Evolutionary conservation across 1,284 basidiomycete species (phyloP).

Genomic region (Lignosus rhinocerotis): DNA sequence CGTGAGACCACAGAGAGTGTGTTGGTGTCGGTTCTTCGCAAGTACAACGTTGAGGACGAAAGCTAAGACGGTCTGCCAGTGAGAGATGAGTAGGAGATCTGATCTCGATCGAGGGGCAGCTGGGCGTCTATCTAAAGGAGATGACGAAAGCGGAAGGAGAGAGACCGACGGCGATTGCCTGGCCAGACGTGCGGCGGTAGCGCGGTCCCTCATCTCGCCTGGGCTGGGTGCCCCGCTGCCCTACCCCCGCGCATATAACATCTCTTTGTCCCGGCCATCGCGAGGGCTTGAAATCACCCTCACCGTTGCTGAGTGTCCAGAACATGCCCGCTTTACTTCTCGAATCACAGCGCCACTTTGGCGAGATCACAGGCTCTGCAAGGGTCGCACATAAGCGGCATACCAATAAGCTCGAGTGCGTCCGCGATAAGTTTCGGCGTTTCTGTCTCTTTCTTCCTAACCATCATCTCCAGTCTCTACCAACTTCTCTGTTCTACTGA

Average conservation of each 20-base stretch:
- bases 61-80: background rate
- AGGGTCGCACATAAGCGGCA: conserved; percentile 20
- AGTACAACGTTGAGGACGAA: background rate
- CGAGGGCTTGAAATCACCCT: background rate
- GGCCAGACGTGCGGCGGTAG: conserved; percentile 17
- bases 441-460: conserved; percentile 11
- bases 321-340: conserved; percentile 20
- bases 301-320: background rate
- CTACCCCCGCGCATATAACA: conserved; percentile 5
- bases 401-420: conserved; percentile 24
- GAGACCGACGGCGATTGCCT: background rate
- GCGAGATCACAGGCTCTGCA: conserved; percentile 13
- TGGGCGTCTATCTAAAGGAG: conserved; percentile 5
- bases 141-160: conserved; percentile 14
- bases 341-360: conserved; percentile 15
- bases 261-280: background rate
- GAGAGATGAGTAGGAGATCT: conserved; percentile 10
- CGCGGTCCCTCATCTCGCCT: conserved; percentile 7
- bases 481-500: conserved; percentile 19
- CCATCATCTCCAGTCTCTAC: conserved; percentile 21
- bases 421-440: conserved; percentile 23
- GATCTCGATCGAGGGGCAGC: conserved; percentile 17
- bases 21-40: background rate
- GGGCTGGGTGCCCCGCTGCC: background rate
- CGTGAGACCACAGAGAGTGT: background rate